phyloP scores from a whole-genome alignment of 176 grass and related monocot species.

The Ensete ventricosum region DNA sequence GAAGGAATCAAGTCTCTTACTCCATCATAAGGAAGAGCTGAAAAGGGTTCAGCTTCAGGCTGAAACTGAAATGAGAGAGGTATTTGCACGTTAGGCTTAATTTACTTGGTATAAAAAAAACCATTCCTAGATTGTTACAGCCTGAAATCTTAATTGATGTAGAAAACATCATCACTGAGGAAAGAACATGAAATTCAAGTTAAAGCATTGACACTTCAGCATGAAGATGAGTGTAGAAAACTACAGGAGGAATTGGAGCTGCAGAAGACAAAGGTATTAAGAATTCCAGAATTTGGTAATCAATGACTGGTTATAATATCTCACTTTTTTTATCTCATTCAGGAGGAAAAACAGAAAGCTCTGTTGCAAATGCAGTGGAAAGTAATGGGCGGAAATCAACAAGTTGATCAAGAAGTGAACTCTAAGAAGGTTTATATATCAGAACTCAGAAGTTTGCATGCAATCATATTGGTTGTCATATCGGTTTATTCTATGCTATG shows the following conservation, averaged over 20 bases:
- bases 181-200: conserved; percentile 88
- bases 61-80: conserved; percentile 93
- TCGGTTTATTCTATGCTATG: background rate
- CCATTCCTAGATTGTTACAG: background rate
- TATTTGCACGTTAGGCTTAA: conserved; percentile 14
- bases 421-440: conserved; percentile 63
- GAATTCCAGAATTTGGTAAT: background rate
- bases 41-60: conserved; percentile 55
- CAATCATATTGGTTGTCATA: background rate
- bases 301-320: conserved; percentile 14
- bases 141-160: conserved; percentile 16
- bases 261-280: conserved; percentile 85
- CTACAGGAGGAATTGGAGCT: conserved; percentile 80
- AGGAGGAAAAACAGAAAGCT: conserved; percentile 97
- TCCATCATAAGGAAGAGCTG: conserved; percentile 79
- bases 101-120: conserved; percentile 5
- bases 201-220: conserved; percentile 51
- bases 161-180: conserved; percentile 57
- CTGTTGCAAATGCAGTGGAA: conserved; percentile 91
- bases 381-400: conserved; percentile 96
- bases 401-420: conserved; percentile 88
- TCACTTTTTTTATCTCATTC: conserved; percentile 26
- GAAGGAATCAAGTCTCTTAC: conserved; percentile 56
- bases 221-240: conserved; percentile 75
- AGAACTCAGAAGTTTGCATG: background rate